phyloP scores from a whole-genome alignment of 2,329 filamentous ascomycete species.

The Xylariaceae sp. region DNA sequence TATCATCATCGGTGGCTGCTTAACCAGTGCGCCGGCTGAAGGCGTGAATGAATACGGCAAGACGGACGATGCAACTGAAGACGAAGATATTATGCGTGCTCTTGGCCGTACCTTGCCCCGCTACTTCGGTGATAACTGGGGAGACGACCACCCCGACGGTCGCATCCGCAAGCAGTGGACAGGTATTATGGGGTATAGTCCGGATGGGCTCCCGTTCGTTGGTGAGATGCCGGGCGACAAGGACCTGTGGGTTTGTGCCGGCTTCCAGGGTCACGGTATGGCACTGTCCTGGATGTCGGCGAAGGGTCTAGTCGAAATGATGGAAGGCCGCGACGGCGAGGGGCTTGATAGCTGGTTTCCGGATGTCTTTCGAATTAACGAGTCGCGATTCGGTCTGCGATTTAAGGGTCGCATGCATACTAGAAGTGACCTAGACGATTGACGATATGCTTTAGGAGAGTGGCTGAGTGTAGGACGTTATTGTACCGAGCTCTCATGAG shows the following conservation, averaged over 20 bases:
- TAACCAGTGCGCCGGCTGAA: conserved; percentile 38
- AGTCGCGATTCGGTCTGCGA: conserved; percentile 40
- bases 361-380: conserved; percentile 43
- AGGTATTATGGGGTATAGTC: conserved; percentile 54
- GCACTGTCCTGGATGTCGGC: conserved; percentile 58
- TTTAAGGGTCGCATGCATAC: conserved; percentile 34
- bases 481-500: neutral
- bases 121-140: conserved; percentile 54
- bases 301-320: conserved; percentile 53
- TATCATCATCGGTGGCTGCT: conserved; percentile 60
- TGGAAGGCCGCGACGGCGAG: conserved; percentile 36
- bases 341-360: conserved; percentile 50
- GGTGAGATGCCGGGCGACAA: conserved; percentile 43
- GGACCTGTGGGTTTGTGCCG: conserved; percentile 53
- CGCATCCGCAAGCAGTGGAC: conserved; percentile 47
- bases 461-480: no score
- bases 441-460: neutral
- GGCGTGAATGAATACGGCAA: conserved; percentile 50
- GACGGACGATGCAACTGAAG: conserved; percentile 51
- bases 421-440: neutral
- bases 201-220: conserved; percentile 51
- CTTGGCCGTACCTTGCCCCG: conserved; percentile 40
- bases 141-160: conserved; percentile 39
- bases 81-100: conserved; percentile 48
- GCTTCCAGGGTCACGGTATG: conserved; percentile 67